Percentiles rank a stretch among this genome's conserved stretches.
Conservation (phyloP, 2,329 filamentous ascomycete species). For the Aspergillus calidoustus region DNA sequence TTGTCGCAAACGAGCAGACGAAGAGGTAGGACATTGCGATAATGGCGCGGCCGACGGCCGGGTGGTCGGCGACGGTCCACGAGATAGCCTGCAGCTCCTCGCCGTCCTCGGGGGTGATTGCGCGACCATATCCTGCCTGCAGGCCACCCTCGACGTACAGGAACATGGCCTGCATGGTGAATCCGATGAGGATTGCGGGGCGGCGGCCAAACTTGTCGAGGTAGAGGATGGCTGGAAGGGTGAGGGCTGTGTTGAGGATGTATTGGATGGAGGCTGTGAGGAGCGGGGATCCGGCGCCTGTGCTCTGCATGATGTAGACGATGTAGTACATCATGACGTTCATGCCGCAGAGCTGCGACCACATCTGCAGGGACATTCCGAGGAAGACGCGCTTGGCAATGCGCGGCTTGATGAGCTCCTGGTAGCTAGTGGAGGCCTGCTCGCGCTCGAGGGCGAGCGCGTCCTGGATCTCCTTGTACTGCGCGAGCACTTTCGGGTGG, state of each 20-base stretch:
- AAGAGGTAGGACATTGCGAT: constrained; percentile 35
- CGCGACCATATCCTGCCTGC: constrained; percentile 31
- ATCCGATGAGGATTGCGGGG: constrained; percentile 65
- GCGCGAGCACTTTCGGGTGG: constrained; percentile 66
- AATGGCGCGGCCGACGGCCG: constrained; percentile 28
- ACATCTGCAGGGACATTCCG: constrained; percentile 73
- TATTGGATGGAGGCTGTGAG: constrained; percentile 71
- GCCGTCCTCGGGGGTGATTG: constrained; percentile 10
- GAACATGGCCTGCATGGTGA: constrained; percentile 60
- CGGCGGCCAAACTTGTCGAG: constrained; percentile 77
- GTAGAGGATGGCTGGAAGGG: constrained; percentile 72
- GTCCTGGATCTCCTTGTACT: constrained; percentile 72
- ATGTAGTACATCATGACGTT: constrained; percentile 76
- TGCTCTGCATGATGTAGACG: constrained; percentile 67
- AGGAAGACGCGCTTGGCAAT: constrained; percentile 74
- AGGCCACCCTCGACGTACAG: constrained; percentile 47
- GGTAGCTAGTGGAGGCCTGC: constrained; percentile 70
- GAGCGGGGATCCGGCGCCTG: constrained; percentile 61
- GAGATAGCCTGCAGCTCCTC: constrained; percentile 24
- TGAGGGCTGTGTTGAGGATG: constrained; percentile 78
- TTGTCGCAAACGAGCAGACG: constrained; percentile 32
- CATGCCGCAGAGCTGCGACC: constrained; percentile 75
- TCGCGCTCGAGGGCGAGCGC: constrained; percentile 71
- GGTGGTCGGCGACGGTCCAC: constrained; percentile 25
- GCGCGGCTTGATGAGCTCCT: constrained; percentile 70